Conservation (phyloP, 331 rosid genomes). For the Phaseolus coccineus region DNA sequence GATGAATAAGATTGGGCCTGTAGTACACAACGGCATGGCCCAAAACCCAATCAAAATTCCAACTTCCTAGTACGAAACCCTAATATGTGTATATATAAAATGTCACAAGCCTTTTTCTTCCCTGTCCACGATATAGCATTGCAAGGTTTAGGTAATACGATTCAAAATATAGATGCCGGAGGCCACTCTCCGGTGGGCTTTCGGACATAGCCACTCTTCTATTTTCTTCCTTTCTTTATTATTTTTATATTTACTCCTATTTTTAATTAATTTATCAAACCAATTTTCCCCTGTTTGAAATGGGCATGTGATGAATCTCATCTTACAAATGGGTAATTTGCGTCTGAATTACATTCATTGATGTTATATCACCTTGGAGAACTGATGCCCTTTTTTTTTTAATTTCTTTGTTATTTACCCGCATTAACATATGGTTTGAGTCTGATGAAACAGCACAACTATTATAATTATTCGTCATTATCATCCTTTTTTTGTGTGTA, state of each 20-base stretch:
- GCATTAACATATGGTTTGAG: not conserved
- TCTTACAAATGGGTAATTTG: conserved; percentile 53
- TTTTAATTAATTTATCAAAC: not conserved
- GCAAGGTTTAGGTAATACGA: no score
- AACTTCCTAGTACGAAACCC: not conserved
- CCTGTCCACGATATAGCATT: no score
- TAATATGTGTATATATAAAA: not conserved
- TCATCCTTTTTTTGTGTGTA: no score
- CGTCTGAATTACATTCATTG: conserved; percentile 54
- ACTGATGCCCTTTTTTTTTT: conserved; percentile 47
- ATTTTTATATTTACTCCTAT: not conserved
- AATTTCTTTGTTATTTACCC: not conserved
- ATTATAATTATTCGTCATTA: no score
- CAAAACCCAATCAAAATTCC: not conserved
- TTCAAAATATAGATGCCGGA: not conserved
- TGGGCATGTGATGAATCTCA: conserved; percentile 54
- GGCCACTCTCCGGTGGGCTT: not conserved
- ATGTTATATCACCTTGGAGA: conserved; percentile 58
- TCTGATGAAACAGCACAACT: no score
- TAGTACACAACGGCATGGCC: no score
- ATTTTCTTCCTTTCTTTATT: not conserved
- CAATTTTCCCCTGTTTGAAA: not conserved
- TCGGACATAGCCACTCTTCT: not conserved
- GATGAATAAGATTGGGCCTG: not conserved
- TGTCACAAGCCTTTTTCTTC: not conserved